These are phyloP conservation scores for Aspergillus panamensis DNA, from an alignment of 495 filamentous ascomycete genomes.

Conservation along the genomic window DNA sequence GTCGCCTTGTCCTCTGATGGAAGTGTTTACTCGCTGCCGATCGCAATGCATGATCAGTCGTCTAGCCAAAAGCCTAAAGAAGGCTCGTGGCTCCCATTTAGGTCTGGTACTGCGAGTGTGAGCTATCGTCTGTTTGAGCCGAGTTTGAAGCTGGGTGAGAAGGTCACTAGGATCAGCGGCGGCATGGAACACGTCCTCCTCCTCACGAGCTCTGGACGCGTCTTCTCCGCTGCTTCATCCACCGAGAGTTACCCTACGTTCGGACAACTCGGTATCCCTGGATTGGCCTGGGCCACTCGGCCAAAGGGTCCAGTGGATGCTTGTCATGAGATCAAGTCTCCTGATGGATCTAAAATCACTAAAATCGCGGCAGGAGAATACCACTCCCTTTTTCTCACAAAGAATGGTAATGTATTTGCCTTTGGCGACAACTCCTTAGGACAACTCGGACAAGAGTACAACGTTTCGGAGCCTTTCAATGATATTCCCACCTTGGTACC, in stretches of 20 bases:
- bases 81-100: conserved; percentile 75
- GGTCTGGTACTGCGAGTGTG: conserved; percentile 53
- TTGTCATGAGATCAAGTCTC: conserved; percentile 67
- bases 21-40: conserved; percentile 81
- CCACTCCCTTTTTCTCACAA: conserved; percentile 76
- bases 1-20: conserved; percentile 74
- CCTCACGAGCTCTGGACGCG: conserved; percentile 77
- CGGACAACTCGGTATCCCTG: conserved; percentile 84
- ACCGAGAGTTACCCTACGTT: conserved; percentile 71
- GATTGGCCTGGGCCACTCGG: conserved; percentile 72
- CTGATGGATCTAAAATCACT: conserved; percentile 60
- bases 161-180: conserved; percentile 64
- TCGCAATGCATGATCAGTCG: conserved; percentile 66
- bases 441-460: conserved; percentile 75
- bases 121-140: conserved; percentile 73
- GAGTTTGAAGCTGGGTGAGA: conserved; percentile 68
- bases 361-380: conserved; percentile 81
- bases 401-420: conserved; percentile 70
- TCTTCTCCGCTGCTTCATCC: conserved; percentile 80
- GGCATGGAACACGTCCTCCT: conserved; percentile 84
- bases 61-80: conserved; percentile 57
- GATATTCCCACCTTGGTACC: conserved; percentile 69
- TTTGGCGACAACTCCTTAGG: conserved; percentile 90
- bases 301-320: conserved; percentile 76
- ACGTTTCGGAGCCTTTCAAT: conserved; percentile 54